Percentiles rank a stretch among this genome's conserved stretches.
Evolutionary conservation across 2,329 filamentous ascomycete genomes (phyloP).

Genomic region (Colletotrichum filicis): DNA sequence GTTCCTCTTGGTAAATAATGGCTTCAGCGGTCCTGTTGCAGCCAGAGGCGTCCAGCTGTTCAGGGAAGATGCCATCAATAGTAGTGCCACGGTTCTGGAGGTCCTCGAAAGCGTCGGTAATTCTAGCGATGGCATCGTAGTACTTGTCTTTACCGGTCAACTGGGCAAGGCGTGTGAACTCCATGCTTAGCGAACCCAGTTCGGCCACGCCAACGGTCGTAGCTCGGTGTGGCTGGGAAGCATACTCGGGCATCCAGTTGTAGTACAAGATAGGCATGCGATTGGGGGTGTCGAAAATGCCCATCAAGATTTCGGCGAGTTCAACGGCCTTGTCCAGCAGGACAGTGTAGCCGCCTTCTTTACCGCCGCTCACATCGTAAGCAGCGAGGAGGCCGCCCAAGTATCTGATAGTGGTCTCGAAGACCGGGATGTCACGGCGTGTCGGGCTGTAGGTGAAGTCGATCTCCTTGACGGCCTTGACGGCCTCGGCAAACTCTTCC

Average conservation of each 20-base stretch:
- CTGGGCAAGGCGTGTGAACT: constrained; percentile 90
- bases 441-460: constrained; percentile 81
- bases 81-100: constrained; percentile 76
- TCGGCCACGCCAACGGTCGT: constrained; percentile 72
- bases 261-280: constrained; percentile 90
- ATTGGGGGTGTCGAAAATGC: constrained; percentile 91
- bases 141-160: constrained; percentile 84
- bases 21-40: constrained; percentile 70
- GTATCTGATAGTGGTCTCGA: constrained; percentile 93
- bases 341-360: constrained; percentile 66
- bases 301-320: constrained; percentile 83
- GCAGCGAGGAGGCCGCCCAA: constrained; percentile 86
- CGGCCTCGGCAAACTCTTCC: constrained; percentile 83
- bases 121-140: constrained; percentile 88
- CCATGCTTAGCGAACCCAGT: constrained; percentile 82
- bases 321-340: constrained; percentile 83
- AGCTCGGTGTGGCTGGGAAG: constrained; percentile 73
- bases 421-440: constrained; percentile 81
- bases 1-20: constrained; percentile 43
- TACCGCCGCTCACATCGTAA: constrained; percentile 83
- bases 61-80: constrained; percentile 84
- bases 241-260: constrained; percentile 75
- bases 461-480: constrained; percentile 75
- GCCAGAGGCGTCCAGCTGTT: constrained; percentile 80
- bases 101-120: constrained; percentile 82